phyloP scores from a whole-genome alignment of 306 rosid genomes.

The Vigna trinervia region DNA sequence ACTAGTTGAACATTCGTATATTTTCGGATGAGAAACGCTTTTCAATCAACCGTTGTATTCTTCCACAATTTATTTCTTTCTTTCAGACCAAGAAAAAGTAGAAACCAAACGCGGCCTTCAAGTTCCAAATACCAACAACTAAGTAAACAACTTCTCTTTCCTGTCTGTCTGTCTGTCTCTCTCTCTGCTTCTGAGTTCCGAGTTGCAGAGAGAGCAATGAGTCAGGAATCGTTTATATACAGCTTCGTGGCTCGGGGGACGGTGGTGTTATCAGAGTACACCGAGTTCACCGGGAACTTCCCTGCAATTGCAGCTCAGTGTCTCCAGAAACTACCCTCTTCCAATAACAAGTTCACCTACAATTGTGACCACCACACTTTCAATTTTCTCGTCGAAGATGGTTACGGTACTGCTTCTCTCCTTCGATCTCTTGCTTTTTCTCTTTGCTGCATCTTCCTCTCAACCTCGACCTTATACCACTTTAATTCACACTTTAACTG shows the following conservation, averaged over 20 bases:
- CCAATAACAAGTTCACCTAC: constrained; percentile 92
- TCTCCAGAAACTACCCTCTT: constrained; percentile 80
- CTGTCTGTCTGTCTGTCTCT: not conserved
- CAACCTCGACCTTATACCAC: not conserved
- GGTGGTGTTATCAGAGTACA: constrained; percentile 87
- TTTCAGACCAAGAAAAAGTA: constrained; percentile 44
- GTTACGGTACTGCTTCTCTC: constrained; percentile 62
- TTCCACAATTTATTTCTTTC: constrained; percentile 40
- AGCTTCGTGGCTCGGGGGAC: constrained; percentile 95
- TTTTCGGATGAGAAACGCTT: constrained; percentile 8
- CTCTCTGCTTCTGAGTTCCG: constrained; percentile 6
- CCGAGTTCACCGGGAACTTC: constrained; percentile 94
- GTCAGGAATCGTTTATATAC: constrained; percentile 87
- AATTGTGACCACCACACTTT: constrained; percentile 91
- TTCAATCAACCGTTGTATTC: not conserved
- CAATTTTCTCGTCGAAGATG: constrained; percentile 86
- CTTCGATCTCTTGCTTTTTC: constrained; percentile 28
- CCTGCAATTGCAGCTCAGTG: constrained; percentile 95
- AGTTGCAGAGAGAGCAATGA: constrained; percentile 53
- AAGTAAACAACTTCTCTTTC: not conserved
- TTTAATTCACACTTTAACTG: constrained; percentile 43
- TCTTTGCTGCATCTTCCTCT: constrained; percentile 18
- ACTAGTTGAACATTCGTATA: no score
- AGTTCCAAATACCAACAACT: not conserved
- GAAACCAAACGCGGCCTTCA: constrained; percentile 28